Conservation (phyloP, 2,329 filamentous ascomycete genomes). For the Arthrobotrys sphaeroides region DNA sequence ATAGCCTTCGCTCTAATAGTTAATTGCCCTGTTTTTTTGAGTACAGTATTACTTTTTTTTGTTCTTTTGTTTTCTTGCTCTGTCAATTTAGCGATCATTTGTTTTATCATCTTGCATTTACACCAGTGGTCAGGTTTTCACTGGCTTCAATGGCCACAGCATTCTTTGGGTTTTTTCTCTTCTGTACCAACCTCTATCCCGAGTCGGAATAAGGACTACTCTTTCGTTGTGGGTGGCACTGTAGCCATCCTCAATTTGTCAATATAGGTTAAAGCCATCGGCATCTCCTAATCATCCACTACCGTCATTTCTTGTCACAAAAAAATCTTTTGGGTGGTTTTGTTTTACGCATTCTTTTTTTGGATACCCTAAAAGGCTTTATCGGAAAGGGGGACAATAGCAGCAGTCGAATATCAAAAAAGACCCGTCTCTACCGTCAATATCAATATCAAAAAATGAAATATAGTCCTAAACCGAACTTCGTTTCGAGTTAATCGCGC, state of each 20-base stretch:
- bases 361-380: slow-evolving; percentile 49
- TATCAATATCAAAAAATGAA: slow-evolving; percentile 46
- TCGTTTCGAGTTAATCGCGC: slow-evolving; percentile 52
- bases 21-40: slow-evolving; percentile 23
- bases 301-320: not conserved
- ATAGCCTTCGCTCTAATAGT: slow-evolving; percentile 29
- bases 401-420: slow-evolving; percentile 7
- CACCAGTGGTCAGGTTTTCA: slow-evolving; percentile 46
- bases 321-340: slow-evolving; percentile 25
- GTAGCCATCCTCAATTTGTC: slow-evolving; percentile 17
- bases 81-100: slow-evolving; percentile 51
- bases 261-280: not conserved
- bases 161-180: slow-evolving; percentile 24
- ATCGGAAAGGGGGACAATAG: slow-evolving; percentile 33
- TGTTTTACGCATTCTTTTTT: slow-evolving; percentile 24
- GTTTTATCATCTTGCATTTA: slow-evolving; percentile 49
- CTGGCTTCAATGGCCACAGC: slow-evolving; percentile 22
- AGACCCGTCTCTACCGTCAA: slow-evolving; percentile 29
- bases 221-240: slow-evolving; percentile 22
- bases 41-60: slow-evolving; percentile 8
- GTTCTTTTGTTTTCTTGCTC: slow-evolving; percentile 18
- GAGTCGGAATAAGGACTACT: slow-evolving; percentile 10
- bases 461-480: slow-evolving; percentile 33
- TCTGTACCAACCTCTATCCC: slow-evolving; percentile 1
- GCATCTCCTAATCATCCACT: slow-evolving; percentile 7